Evolutionary conservation across 352 stramenopile genomes (phyloP), one percentile per base, ranked within the genome.

Genomic region (Thraustochytrium striatum): DNA sequence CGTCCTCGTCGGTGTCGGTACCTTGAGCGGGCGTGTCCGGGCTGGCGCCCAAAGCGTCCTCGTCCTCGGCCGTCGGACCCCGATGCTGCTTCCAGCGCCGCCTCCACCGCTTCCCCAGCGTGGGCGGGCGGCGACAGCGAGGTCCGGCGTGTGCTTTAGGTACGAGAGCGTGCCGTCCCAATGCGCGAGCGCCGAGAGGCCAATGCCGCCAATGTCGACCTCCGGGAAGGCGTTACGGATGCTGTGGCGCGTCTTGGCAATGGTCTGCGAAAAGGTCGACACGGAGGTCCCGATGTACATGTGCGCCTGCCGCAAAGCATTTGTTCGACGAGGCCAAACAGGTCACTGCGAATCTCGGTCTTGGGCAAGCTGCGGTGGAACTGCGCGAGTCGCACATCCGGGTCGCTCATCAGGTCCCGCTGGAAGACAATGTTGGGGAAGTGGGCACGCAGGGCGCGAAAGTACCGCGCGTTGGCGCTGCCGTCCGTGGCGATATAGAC

Each of bases 401-500:
- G 25, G 55, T 62, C 25, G 8, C 25, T 25, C 9, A n/a, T n/a
- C 9, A 62, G 55, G 55, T 62, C 55, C 9, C 9, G 9, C 32
- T 62, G 55, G n/a, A 62, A 62, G 55, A 62, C 32, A n/a, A 62
- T 62, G 55, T 25, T 9, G 9, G 55, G 55, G 25, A 62, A 62
- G 55, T 52, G 19, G 41, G 35, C 59, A n/a, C n/a, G n/a, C 50
- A 70, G 53, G 13, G 59, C 35, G 2, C 38, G 47, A 73, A 79
- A 79, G 50, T 70, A 70, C n/a, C n/a, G n/a, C 7, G n/a, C n/a
- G 25, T 44, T 61, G 3, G 68, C 65, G 25, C 5, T 7, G 50
- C 69, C 69, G 36, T 79, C 69, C 2, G 69, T 79, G 50, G 69
- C 69, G 35, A 79, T 19, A 52, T 79, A 79, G 21, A 79, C 69